Evolutionary conservation across 805 yeast genomes (phyloP), one percentile per base, ranked within the genome.

Genomic region (Myxozyma neotropica): DNA sequence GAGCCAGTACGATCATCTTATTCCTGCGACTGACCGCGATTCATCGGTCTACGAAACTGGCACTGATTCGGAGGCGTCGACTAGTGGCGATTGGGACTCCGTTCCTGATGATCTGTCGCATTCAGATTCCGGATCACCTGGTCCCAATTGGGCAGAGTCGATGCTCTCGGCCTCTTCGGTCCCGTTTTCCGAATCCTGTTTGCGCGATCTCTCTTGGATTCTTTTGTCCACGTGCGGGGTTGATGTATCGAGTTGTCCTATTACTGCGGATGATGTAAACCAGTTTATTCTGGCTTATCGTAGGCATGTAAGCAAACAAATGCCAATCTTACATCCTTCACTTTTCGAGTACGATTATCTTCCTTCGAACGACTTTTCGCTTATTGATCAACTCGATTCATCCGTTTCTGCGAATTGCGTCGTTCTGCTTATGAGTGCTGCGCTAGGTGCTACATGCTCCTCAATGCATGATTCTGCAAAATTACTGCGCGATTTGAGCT

Each of bases 1-100:
- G 17, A 54, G 52, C n/a, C 55, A 55, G 21, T 55, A 49, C 27
- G 59, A 55, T 42, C 55, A 55, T 44, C 50, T 55, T 4, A 50
- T 55, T 2, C 46, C 44, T 17, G 6, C 45, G 7, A 51, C 33
- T 12, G 55, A 47, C 12, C 43, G 54, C 12, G 54, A 43, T 5
- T 31, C 50, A 3, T 42, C 47, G 2, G 47, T 15, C 23, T 40
- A 55, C 39, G 59, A 55, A 19, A 35, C 55, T 15, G 53, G 43
- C 8, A 44, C 58, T 2, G 57, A 53, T 17, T 36, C 57, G 1
- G 58, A 47, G 38, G 31, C 53, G 24, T 54, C 58, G 5, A 19
- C 38, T n/a, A 21, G 53, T 12, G 47, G 40, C 5, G 51, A 44
- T n/a, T 54, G 58, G 58, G 58, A 46, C 19, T 54, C 58, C 2